Conservation (phyloP, 108 stramenopile species). For the Cyclotella kingstonii region DNA sequence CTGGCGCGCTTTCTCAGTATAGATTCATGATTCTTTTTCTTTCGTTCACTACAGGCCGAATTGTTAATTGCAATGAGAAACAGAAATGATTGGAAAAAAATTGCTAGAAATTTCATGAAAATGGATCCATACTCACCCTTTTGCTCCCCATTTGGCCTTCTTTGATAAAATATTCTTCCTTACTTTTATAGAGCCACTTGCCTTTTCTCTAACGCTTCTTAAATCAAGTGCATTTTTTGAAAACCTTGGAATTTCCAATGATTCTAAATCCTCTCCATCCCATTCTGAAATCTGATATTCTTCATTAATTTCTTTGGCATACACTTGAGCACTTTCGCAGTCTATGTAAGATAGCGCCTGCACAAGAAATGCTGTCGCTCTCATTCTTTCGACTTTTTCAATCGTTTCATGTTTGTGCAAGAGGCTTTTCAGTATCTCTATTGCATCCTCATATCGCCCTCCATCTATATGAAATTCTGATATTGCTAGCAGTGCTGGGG, state of each 20-base stretch:
- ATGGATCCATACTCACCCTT: conserved; percentile 15
- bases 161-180: conserved; percentile 39
- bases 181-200: conserved; percentile 13
- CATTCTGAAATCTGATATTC: conserved; percentile 12
- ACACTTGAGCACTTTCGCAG: conserved; percentile 36
- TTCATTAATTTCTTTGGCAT: conserved; percentile 32
- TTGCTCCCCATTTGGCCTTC: conserved; percentile 27
- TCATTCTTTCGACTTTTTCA: conserved; percentile 21
- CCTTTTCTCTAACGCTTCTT: conserved; percentile 10
- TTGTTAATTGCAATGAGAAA: no score
- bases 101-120: not conserved
- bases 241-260: conserved; percentile 62
- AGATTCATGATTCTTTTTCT: conserved; percentile 53
- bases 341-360: conserved; percentile 60
- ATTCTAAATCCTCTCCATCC: conserved; percentile 63
- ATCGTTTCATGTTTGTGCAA: conserved; percentile 17
- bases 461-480: conserved; percentile 54
- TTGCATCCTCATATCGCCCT: conserved; percentile 59
- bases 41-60: conserved; percentile 40
- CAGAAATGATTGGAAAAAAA: conserved; percentile 4
- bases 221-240: conserved; percentile 25
- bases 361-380: conserved; percentile 48
- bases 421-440: conserved; percentile 46
- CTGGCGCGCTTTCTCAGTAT: conserved; percentile 64
- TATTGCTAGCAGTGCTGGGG: conserved; percentile 24